phyloP scores from a whole-genome alignment of 2,329 filamentous ascomycete species.

The Beauveria asiatica region DNA sequence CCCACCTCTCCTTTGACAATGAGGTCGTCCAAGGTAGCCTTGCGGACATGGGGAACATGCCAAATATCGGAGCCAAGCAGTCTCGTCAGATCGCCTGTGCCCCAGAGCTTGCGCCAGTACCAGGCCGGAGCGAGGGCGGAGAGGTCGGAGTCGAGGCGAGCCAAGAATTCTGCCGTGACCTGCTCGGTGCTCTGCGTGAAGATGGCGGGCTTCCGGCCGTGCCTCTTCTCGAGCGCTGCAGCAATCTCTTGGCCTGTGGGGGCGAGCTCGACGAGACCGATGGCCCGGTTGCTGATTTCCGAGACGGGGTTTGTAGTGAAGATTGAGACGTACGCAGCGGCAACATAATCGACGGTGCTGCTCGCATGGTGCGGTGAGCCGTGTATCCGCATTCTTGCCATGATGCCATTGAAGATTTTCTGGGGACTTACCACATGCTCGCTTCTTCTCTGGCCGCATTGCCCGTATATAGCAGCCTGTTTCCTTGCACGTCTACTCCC shows the following conservation, averaged over 20 bases:
- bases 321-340: background rate
- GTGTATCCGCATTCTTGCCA: background rate
- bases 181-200: background rate
- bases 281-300: background rate
- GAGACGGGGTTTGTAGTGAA: background rate
- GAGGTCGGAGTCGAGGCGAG: too few relatives aligned
- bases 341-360: background rate
- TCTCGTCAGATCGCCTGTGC: background rate
- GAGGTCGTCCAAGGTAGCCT: background rate
- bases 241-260: background rate
- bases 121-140: background rate
- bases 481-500: background rate
- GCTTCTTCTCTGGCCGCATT: background rate
- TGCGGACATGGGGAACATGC: background rate
- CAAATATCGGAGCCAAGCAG: background rate
- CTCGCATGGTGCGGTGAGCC: background rate
- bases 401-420: background rate
- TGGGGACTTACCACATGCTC: too few relatives aligned
- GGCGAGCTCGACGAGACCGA: background rate
- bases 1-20: background rate
- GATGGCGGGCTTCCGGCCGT: background rate
- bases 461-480: background rate
- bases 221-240: background rate
- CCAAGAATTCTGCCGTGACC: background rate
- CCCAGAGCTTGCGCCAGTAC: constrained; percentile 1